Percentiles rank a stretch among this genome's conserved stretches.
These are phyloP conservation scores for Lepidium africanum DNA, from an alignment of 345 rosid species.

Conservation along the genomic window DNA sequence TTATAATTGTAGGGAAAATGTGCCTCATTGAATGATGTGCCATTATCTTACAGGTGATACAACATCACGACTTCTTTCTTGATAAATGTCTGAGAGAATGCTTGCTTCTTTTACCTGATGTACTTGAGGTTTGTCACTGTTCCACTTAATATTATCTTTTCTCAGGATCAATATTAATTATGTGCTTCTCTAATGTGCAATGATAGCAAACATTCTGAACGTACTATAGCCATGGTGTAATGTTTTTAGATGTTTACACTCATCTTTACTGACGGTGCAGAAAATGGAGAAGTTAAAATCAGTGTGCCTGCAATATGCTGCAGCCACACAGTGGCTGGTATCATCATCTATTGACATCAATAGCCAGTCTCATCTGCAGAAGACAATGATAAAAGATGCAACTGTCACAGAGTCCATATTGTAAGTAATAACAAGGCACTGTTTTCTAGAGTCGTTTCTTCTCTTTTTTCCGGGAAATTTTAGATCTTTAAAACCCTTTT, in stretches of 20 bases:
- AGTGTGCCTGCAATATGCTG: conserved; percentile 79
- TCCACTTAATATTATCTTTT: background rate
- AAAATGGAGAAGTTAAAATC: conserved; percentile 56
- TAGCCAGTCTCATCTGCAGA: conserved; percentile 35
- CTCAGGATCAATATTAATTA: background rate
- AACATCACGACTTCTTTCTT: conserved; percentile 84
- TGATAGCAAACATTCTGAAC: background rate
- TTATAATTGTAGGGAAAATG: background rate
- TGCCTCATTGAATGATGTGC: conserved; percentile 1
- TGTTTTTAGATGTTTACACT: background rate
- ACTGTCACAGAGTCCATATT: conserved; percentile 67
- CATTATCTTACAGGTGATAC: conserved; percentile 62
- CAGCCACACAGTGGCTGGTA: conserved; percentile 94
- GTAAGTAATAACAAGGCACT: conserved; percentile 43
- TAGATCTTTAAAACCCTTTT: background rate
- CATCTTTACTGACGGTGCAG: conserved; percentile 39
- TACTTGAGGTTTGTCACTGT: conserved; percentile 63
- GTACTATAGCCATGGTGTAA: background rate
- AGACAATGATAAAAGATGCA: conserved; percentile 38
- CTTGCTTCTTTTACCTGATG: conserved; percentile 86
- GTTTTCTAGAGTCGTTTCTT: background rate
- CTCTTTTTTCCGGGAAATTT: background rate
- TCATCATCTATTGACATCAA: conserved; percentile 68
- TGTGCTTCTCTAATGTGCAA: background rate
- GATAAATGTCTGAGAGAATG: conserved; percentile 91